Percentiles rank a stretch among this genome's conserved stretches.
Conservation (phyloP, 2,329 filamentous ascomycete species). For the Sclerotinia trifoliorum region DNA sequence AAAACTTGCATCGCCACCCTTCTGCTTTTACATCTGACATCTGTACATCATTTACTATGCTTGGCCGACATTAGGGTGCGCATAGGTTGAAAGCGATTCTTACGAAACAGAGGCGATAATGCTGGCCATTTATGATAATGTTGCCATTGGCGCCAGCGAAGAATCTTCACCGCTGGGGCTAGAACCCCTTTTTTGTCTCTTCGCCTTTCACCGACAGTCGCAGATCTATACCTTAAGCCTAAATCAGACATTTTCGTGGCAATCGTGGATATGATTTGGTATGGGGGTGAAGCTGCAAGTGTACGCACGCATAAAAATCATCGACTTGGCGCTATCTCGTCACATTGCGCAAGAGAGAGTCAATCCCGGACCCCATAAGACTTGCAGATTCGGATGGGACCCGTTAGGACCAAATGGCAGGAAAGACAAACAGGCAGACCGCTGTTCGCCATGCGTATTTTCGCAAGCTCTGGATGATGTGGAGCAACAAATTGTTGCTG, state of each 20-base stretch:
- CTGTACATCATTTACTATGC: conserved; percentile 9
- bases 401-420: conserved; percentile 8
- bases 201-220: conserved; percentile 20
- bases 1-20: conserved; percentile 6
- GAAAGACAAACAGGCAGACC: conserved; percentile 21
- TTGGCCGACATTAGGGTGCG: not conserved
- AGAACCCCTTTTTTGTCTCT: conserved; percentile 17
- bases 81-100: not conserved
- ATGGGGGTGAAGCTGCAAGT: conserved; percentile 20
- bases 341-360: conserved; percentile 24
- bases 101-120: conserved; percentile 1
- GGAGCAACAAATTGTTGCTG: conserved; percentile 16
- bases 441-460: conserved; percentile 23
- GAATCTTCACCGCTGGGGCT: conserved; percentile 22
- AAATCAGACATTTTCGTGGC: conserved; percentile 16
- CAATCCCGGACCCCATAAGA: conserved; percentile 14
- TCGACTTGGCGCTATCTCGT: conserved; percentile 21
- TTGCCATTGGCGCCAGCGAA: conserved; percentile 16
- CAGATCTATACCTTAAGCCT: conserved; percentile 2
- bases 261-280: conserved; percentile 14
- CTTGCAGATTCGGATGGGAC: conserved; percentile 22
- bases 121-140: conserved; percentile 9
- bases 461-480: conserved; percentile 1
- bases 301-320: conserved; percentile 22
- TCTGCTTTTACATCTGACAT: not conserved